Base-by-base conservation (phyloP, 148 eudicot genomes). In the Vaccinium macrocarpon region DNA sequence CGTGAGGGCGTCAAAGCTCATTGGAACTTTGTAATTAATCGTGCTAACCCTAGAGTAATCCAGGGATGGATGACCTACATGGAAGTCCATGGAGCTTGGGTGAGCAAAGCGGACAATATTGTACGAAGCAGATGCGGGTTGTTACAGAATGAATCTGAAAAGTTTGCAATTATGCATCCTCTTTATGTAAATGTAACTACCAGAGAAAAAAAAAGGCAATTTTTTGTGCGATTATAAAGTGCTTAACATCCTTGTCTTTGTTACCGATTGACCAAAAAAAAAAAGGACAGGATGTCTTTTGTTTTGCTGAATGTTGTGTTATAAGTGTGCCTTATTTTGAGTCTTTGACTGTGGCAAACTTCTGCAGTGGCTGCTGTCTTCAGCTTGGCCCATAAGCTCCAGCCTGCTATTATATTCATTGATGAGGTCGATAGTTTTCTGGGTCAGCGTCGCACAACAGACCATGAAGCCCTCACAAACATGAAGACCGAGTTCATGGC, bases 401-500 rank as follows among this genome's bases (percentile, higher is more conserved):
- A 97, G 92, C 97, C 98, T 85, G 99, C 98, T 76, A 97, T 95
- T 70, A 95, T 97, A 83, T 97, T 97, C 83, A 93, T 97, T 32
- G 98, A 95, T 62, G 99, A 97, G 90, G 98, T 95, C 13, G 96
- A 97, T 82, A 93, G 98, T 87, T 95, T 95, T 90, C 68, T 97
- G 86, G 99, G 99, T 53, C 96, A 97, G 84, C 99, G 97, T 75
- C 92, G 91, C 85, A 85, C 88, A 50, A 88, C 95, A 71, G 99
- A 95, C 83, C 93, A 95, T 80, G 98, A 93, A 88, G 97, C 99
- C 49, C 59, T 92, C 85, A 90, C 92, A 50, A 97, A 91, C 86
- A 93, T 95, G 98, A 95, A 93, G 84, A 97, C 98, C 2, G 98
- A 95, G 88, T 93, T 96, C 80, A 94, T 96, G 99, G 93, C 96